A percentile compares a stretch with the other conserved stretches of the same genome.
phyloP scores from a whole-genome alignment of 176 grass and related monocot species.

The Oryza brachyantha region DNA sequence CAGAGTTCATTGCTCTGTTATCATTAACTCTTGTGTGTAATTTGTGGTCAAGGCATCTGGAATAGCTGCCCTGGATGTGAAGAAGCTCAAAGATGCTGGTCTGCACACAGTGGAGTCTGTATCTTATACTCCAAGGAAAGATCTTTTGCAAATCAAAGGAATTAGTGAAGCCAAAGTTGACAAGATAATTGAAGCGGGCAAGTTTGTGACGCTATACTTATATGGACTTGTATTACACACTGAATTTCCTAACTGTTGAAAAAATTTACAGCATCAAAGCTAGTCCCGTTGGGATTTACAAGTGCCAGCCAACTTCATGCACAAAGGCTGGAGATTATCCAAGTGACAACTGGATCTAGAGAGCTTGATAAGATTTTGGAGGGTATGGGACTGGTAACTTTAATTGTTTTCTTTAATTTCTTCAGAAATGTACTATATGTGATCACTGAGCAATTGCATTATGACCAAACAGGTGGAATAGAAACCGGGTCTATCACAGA shows the following conservation, averaged over 20 bases:
- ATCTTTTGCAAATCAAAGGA: slow-evolving; percentile 93
- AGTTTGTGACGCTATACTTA: not conserved
- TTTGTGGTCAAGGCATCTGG: slow-evolving; percentile 71
- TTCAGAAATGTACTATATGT: not conserved
- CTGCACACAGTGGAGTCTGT: slow-evolving; percentile 82
- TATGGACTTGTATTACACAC: not conserved
- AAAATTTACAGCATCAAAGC: slow-evolving; percentile 70
- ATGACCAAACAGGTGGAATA: slow-evolving; percentile 67
- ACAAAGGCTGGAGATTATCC: slow-evolving; percentile 90
- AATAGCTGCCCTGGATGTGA: slow-evolving; percentile 90
- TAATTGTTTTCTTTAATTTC: not conserved
- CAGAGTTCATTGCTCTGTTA: not conserved
- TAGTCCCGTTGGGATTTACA: slow-evolving; percentile 90
- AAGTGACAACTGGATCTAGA: slow-evolving; percentile 90
- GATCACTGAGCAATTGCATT: slow-evolving; percentile 27
- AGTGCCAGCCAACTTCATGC: slow-evolving; percentile 97
- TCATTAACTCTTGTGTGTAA: not conserved
- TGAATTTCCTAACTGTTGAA: not conserved
- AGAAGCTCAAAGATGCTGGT: slow-evolving; percentile 89
- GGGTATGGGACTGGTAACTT: slow-evolving; percentile 46
- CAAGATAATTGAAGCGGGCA: slow-evolving; percentile 95
- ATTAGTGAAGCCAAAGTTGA: slow-evolving; percentile 98
- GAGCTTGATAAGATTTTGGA: slow-evolving; percentile 98
- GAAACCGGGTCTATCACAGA: slow-evolving; percentile 96
- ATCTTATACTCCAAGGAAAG: slow-evolving; percentile 90